Percentiles rank a stretch among this genome's conserved stretches.
Evolutionary conservation across 768 basidiomycete species (phyloP).

Genomic region (Mycena galericulata): DNA sequence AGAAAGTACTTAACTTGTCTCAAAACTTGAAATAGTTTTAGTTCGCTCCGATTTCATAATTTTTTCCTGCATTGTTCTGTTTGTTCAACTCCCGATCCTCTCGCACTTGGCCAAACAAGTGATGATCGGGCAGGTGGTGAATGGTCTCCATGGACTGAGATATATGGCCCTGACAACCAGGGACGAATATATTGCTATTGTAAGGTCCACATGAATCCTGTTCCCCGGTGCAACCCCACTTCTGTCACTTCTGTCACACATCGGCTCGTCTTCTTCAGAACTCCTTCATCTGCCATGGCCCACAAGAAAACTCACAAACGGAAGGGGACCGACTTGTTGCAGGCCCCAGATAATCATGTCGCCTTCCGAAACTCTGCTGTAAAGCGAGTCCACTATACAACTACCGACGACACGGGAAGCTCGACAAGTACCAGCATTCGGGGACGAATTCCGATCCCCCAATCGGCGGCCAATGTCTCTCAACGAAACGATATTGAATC

Average conservation of each 20-base stretch:
- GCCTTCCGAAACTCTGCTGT: background rate
- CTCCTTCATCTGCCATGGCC: too few species aligned
- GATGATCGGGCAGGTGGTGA: background rate
- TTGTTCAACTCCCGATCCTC: too few species aligned
- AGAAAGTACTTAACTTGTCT: too few species aligned
- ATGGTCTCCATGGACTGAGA: background rate
- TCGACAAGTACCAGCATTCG: background rate
- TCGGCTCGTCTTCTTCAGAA: too few species aligned
- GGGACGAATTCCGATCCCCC: background rate
- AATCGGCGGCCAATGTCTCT: background rate
- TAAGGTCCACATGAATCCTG: background rate
- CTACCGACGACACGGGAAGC: background rate
- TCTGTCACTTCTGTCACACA: too few species aligned
- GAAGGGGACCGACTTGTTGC: too few species aligned
- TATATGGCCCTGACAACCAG: background rate
- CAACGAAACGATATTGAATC: background rate
- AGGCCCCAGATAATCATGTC: too few species aligned
- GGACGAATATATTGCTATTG: background rate
- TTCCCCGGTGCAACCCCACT: too few species aligned
- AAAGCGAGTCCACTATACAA: constrained; percentile 1
- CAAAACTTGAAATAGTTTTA: too few species aligned
- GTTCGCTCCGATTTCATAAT: too few species aligned
- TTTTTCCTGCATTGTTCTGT: too few species aligned
- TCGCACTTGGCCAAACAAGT: background rate
- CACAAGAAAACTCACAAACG: too few species aligned